These are phyloP conservation scores for Curvularia spicifera DNA, from an alignment of 2,329 filamentous ascomycete genomes.

Conservation along the genomic window DNA sequence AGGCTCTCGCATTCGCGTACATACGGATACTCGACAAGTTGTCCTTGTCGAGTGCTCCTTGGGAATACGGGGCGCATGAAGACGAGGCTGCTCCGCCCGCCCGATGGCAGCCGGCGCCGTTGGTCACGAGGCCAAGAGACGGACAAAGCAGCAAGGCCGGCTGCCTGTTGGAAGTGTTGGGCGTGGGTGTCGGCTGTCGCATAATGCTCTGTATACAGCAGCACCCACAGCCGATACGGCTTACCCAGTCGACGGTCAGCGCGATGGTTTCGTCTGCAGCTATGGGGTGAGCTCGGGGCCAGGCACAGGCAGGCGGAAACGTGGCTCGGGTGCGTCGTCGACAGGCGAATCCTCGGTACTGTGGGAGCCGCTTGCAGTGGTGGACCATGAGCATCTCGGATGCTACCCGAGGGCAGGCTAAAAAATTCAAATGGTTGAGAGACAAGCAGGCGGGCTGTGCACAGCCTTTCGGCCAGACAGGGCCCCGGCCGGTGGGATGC, in stretches of 20 bases:
- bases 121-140: constrained; percentile 3
- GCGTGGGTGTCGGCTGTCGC: constrained; percentile 7
- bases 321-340: not conserved
- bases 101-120: constrained; percentile 1
- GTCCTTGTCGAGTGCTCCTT: too few relatives aligned
- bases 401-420: constrained; percentile 32
- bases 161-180: not conserved
- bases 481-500: constrained; percentile 22
- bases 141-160: not conserved
- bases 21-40: not conserved
- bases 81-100: constrained; percentile 9
- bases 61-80: constrained; percentile 11
- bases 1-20: constrained; percentile 3
- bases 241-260: constrained; percentile 11
- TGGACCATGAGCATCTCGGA: constrained; percentile 26
- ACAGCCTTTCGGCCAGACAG: constrained; percentile 30
- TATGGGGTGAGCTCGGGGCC: not conserved
- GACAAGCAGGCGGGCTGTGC: constrained; percentile 16
- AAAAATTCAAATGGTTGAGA: constrained; percentile 24
- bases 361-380: constrained; percentile 17
- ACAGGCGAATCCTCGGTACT: constrained; percentile 31
- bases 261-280: constrained; percentile 8
- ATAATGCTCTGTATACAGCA: not conserved
- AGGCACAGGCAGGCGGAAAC: constrained; percentile 2
- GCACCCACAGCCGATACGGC: not conserved